Base-by-base conservation (phyloP, 176 grass and related monocot species). In the Musa acuminata region DNA sequence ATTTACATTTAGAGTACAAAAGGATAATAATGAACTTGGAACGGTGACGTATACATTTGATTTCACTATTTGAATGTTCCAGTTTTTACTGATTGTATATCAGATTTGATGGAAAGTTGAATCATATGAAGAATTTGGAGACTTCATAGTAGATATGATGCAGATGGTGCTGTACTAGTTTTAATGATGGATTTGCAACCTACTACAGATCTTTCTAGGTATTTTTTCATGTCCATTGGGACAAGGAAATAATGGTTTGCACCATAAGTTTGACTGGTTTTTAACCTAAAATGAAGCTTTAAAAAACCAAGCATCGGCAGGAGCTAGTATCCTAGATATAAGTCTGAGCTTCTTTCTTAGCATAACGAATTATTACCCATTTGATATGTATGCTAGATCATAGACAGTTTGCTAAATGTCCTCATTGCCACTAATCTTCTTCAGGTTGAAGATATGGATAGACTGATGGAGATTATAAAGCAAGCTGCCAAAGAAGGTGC, bases 401-500 rank as follows among this genome's bases (percentile, higher is more conserved):
- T 57, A 9, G n/a, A 5, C 17, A 54, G n/a, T 17, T 55, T 5
- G 16, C 13, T 16, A 29, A 10, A 9, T 27, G 52, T 7, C n/a
- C 48, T 20, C 43, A 20, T 20, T 10, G 14, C 16, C 13, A 21
- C 20, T 62, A 51, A 8, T 74, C 2, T 84, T 48, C 54, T 89
- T 29, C 69, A 99, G 95, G 80, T 99, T 58, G 80, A 94, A 77
- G 72, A 91, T 48, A 69, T 62, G 25, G 95, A 91, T 49, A 79
- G 77, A 19, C 88, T 99, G 68, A 49, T 99, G 82, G 88, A 99
- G 73, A 79, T 99, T 67, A 73, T 99, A 78, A 99, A 85, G 62
- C 90, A 99, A 94, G 95, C 95, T 50, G 95, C 95, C 77, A 87
- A 85, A 83, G 90, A 99, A 89, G 91, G 79, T 10, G 95, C 90